Evolutionary conservation across 306 rosid genomes (phyloP).

Genomic region (Herpetospermum pedunculosum): DNA sequence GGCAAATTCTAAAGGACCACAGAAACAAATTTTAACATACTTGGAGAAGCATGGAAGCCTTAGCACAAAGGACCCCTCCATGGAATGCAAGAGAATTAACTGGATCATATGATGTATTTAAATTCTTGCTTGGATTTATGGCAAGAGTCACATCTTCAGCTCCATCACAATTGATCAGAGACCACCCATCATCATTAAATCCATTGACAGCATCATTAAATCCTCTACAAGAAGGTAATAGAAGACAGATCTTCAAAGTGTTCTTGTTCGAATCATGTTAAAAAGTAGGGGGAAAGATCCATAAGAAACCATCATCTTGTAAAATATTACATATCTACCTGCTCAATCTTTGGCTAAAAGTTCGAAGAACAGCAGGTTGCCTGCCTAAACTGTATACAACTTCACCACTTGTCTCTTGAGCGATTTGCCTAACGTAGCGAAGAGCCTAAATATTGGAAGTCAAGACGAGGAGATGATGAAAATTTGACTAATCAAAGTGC

Average conservation of each 20-base stretch:
- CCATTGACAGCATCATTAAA: constrained; percentile 91
- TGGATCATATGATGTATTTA: constrained; percentile 49
- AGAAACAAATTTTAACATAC: constrained; percentile 28
- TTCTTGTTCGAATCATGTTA: not conserved
- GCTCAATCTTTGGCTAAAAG: constrained; percentile 88
- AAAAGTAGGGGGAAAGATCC: not conserved
- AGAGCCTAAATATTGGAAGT: constrained; percentile 43
- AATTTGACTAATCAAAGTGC: not conserved
- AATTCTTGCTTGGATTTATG: constrained; percentile 64
- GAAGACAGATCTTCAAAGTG: not conserved
- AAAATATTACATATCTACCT: constrained; percentile 27
- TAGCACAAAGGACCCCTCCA: constrained; percentile 72
- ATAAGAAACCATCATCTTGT: not conserved
- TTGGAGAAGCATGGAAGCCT: constrained; percentile 93
- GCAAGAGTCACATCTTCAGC: constrained; percentile 78
- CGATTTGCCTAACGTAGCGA: constrained; percentile 77
- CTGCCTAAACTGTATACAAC: constrained; percentile 80
- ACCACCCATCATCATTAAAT: constrained; percentile 90
- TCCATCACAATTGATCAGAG: constrained; percentile 63
- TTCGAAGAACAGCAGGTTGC: constrained; percentile 87
- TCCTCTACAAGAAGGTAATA: constrained; percentile 40
- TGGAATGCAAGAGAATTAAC: constrained; percentile 52
- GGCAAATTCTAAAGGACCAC: not conserved
- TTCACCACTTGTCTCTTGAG: constrained; percentile 90
- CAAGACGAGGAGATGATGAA: constrained; percentile 12